Evolutionary conservation across 768 basidiomycete species (phyloP), one percentile per base, ranked within the genome.

Genomic region (Phanerochaete sordida): DNA sequence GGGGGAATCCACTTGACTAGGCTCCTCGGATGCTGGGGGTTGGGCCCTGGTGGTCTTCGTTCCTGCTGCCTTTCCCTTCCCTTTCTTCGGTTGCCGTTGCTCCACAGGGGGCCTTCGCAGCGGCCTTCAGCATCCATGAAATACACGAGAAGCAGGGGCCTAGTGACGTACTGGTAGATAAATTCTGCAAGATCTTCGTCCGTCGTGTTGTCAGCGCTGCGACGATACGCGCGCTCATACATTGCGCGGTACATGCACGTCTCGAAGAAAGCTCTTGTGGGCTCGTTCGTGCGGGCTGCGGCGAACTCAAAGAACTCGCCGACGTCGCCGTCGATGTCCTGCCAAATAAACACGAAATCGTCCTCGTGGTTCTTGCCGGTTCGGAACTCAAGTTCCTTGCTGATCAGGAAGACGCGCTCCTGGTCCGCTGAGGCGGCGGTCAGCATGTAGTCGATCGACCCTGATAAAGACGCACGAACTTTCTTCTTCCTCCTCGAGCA

Each of bases 271-370:
- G 84, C 88, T 49, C 87, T 84, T 0, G 93, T 95, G 0, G 91
- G 89, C 54, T 72, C 80, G 53, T 85, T 86, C 48, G 93, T 93
- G 4, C 87, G 87, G 13, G 81, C 82, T 3, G 85, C 78, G 19
- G 97, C 89, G 71, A 95, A 98, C 72, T 98, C 95, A 71, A 90
- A 98, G 56, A 92, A 81, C 69, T 98, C 96, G 66, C 95, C 95
- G 21, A 93, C 81, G 70, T 95, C 95, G 24, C 93, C 94, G 51
- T 91, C 83, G 13, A 95, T 81, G 72, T 98, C 95, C 59, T 91
- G 86, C 95, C 96, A 98, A 28, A 90, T 77, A 69, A 97, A 91
- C 7, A 86, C 90, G 2, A 89, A 84, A 63, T 92, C 90, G 33
- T 87, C 87, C 35, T 90, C 87, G 7, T 6, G 8, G 0, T 81